Base-by-base conservation (phyloP, 345 rosid species). In the Sonneratia caseolaris region DNA sequence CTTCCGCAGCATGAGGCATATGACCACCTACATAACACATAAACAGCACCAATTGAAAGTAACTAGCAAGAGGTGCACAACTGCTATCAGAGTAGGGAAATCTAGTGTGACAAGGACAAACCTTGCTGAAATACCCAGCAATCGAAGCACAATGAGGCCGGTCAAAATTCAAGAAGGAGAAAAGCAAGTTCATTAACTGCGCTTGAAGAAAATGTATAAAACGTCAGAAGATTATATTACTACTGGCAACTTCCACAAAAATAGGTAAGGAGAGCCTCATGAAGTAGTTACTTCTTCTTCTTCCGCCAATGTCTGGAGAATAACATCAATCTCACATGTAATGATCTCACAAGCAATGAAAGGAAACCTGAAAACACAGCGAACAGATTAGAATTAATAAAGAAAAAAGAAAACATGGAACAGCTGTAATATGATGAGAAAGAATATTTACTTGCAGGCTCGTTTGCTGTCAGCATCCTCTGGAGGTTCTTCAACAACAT, bases 111-210 rank as follows among this genome's bases (percentile, higher is more conserved):
- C 32, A 18, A 67, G 16, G 32, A 49, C 70, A 7, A 43, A 68
- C 98, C 93, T 96, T 96, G 86, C 99, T 89, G 81, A 96, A 96
- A 84, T 96, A 96, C 69, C 98, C 98, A 59, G 99, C 99, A 70
- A 89, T 82, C 80, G 91, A 79, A 37, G 98, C 88, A 83, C 96
- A 86, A 76, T 92, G 98, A 76, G 85, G 77, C 78, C 91, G 93
- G 73, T 87, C 84, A 59, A 93, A 91, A 81, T 91, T 90, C 88
- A 96, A 83, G 82, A 91, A 92, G 78, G 96, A 88, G 86, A 96
- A 92, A 72, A 96, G 96, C 64, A 92, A 75, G 87, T 88, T 81
- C 97, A 96, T 92, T 73, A 96, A 77, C 99, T 96, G 89, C 81
- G 76, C 77, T 45, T 73, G 74, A 36, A 66, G 73, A 72, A 40